These are phyloP conservation scores for Claviceps capensis DNA, from an alignment of 2,329 filamentous ascomycete genomes.

Conservation along the genomic window DNA sequence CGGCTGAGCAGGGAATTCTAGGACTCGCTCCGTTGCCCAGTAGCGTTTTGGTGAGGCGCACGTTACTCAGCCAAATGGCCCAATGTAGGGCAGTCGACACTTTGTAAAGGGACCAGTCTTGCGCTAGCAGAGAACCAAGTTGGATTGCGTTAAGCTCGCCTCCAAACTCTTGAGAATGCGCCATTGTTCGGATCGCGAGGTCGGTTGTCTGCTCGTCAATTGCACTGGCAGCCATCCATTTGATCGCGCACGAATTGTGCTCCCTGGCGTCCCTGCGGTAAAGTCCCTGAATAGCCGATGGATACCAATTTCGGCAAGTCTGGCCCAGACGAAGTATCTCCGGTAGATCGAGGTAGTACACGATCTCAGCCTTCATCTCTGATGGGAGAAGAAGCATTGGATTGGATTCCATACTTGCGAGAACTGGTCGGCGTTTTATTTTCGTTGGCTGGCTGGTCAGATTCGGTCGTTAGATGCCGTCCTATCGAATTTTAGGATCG, in stretches of 20 bases:
- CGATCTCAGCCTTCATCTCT: not conserved
- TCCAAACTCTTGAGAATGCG: not conserved
- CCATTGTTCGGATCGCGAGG: not conserved
- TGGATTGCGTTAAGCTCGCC: not conserved
- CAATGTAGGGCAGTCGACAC: slow-evolving; percentile 1
- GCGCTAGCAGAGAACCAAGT: too few species aligned
- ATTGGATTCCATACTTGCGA: too few species aligned
- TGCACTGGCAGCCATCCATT: slow-evolving; percentile 1
- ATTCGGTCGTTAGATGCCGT: too few species aligned
- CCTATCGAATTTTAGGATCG: too few species aligned
- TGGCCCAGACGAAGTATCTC: not conserved
- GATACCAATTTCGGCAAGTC: not conserved
- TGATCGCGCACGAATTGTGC: not conserved
- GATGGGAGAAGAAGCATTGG: not conserved
- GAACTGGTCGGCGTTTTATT: too few species aligned
- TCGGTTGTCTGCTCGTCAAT: not conserved
- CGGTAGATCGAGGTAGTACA: not conserved
- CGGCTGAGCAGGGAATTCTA: not conserved
- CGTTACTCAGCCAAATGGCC: not conserved
- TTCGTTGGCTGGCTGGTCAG: too few species aligned
- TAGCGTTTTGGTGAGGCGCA: not conserved
- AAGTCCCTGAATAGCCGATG: not conserved
- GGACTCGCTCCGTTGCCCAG: not conserved
- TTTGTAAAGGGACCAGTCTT: not conserved
- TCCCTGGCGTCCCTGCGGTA: not conserved